phyloP scores from a whole-genome alignment of 2,329 filamentous ascomycete species.

The Claviceps digitariae region DNA sequence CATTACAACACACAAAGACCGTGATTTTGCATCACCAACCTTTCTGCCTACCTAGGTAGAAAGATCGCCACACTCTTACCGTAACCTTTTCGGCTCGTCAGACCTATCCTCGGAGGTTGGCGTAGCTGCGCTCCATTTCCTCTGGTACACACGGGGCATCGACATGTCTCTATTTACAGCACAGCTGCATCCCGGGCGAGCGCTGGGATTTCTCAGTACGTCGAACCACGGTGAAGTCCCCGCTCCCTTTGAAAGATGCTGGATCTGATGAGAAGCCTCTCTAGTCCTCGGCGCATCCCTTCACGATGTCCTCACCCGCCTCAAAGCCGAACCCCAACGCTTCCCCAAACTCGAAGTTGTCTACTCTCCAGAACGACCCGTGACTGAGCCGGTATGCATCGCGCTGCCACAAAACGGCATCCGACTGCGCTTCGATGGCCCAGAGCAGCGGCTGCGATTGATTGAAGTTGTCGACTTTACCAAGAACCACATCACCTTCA shows the following conservation, averaged over 20 bases:
- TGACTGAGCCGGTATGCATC: conserved; percentile 62
- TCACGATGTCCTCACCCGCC: conserved; percentile 72
- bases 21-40: not conserved
- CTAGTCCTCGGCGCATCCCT: conserved; percentile 79
- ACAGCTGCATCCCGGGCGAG: conserved; percentile 53
- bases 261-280: not conserved
- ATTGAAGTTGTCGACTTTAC: conserved; percentile 88
- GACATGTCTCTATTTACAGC: conserved; percentile 39
- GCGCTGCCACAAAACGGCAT: conserved; percentile 74
- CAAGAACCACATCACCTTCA: conserved; percentile 73
- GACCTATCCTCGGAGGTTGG: not conserved
- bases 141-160: not conserved
- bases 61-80: not conserved
- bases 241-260: not conserved
- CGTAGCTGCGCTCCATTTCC: not conserved
- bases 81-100: not conserved
- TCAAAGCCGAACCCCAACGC: conserved; percentile 73
- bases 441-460: conserved; percentile 78
- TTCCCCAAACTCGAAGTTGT: conserved; percentile 75
- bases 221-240: not conserved
- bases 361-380: conserved; percentile 63
- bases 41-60: not conserved
- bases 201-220: conserved; percentile 45
- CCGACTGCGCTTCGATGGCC: conserved; percentile 82
- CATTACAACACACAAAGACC: not conserved